Conservation (phyloP, 371 early-diverging fungal genomes). For the Umbelopsis sp. region DNA sequence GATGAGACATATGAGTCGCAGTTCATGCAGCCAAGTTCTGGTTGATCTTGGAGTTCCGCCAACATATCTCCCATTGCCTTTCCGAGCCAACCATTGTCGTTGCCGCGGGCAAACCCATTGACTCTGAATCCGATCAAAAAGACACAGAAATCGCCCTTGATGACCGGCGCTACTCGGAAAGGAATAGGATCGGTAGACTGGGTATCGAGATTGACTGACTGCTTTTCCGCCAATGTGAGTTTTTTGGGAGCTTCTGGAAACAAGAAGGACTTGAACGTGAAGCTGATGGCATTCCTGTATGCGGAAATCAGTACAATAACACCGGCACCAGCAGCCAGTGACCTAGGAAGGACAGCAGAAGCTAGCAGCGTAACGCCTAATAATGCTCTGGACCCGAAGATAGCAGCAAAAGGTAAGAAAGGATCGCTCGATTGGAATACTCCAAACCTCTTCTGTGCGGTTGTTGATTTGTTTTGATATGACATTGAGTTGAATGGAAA, state of each 20-base stretch:
- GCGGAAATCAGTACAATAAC: background rate
- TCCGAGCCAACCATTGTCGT: background rate
- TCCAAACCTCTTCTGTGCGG: background rate
- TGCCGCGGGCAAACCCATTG: background rate
- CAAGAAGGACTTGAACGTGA: background rate
- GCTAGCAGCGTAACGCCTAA: background rate
- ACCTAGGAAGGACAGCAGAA: background rate
- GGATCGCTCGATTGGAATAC: background rate
- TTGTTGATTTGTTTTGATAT: background rate
- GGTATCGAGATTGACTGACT: background rate
- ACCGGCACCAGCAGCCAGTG: background rate
- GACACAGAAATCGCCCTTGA: constrained; percentile 6
- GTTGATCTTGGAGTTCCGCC: background rate
- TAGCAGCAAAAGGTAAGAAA: background rate
- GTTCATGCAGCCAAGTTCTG: constrained; percentile 3
- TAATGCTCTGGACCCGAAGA: constrained; percentile 1
- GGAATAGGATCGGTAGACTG: background rate
- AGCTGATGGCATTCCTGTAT: background rate
- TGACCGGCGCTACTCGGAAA: constrained; percentile 2
- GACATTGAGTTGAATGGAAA: background rate
- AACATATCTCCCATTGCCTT: background rate
- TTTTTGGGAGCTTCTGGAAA: background rate
- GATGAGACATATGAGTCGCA: background rate
- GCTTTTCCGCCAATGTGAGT: background rate
- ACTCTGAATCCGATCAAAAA: background rate